Conservation (phyloP, 768 basidiomycete genomes). For the Stropharia rugosoannulata region DNA sequence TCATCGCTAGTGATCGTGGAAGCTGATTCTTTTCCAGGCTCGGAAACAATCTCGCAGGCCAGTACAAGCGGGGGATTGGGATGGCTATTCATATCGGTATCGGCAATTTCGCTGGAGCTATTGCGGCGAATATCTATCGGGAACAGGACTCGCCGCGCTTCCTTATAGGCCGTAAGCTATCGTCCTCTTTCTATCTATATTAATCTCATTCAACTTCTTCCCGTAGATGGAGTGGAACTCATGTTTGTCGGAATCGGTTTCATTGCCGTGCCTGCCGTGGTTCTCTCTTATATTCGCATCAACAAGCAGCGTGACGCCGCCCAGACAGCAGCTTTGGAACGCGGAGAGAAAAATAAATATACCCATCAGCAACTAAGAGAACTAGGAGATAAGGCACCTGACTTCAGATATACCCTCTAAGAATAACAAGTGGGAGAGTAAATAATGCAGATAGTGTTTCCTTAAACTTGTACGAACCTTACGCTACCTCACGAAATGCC, state of each 20-base stretch:
- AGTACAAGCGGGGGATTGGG: conserved; percentile 68
- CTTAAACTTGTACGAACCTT: background rate
- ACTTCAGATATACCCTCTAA: conserved; percentile 20
- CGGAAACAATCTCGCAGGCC: conserved; percentile 64
- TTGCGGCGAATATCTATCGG: conserved; percentile 64
- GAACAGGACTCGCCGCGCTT: conserved; percentile 59
- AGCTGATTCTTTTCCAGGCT: conserved; percentile 39
- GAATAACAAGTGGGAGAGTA: background rate
- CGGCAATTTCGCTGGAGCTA: conserved; percentile 64
- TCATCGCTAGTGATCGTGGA: background rate
- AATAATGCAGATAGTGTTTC: background rate
- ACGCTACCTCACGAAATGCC: too few species aligned
- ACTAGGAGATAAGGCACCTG: conserved; percentile 20
- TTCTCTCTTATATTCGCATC: conserved; percentile 51
- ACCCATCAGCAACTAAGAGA: conserved; percentile 32
- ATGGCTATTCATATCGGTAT: conserved; percentile 71
- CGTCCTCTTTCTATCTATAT: background rate
- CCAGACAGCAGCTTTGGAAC: conserved; percentile 25
- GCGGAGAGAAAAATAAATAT: conserved; percentile 32
- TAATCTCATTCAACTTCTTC: background rate
- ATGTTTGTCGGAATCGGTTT: conserved; percentile 71
- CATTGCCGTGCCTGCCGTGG: conserved; percentile 45
- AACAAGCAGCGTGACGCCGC: conserved; percentile 50
- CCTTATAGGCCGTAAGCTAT: conserved; percentile 55
- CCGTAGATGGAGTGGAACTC: conserved; percentile 57